These are phyloP conservation scores for Trematosphaeria pertusa DNA, from an alignment of 2,329 filamentous ascomycete genomes.

Conservation along the genomic window DNA sequence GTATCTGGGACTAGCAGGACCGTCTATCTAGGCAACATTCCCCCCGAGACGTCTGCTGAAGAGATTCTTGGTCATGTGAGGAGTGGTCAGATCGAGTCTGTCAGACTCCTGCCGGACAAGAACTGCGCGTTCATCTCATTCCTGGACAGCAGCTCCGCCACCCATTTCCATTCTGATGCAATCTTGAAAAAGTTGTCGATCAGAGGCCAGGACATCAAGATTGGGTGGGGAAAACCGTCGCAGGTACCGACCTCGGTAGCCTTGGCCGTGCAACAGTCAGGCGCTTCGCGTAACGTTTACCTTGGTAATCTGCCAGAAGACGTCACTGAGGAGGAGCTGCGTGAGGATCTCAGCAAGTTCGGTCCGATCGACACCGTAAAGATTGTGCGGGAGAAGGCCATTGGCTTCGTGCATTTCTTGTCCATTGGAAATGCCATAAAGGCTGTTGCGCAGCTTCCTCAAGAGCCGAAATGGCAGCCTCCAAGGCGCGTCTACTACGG, in stretches of 20 bases:
- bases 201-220: conserved; percentile 98
- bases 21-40: conserved; percentile 97
- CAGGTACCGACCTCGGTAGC: conserved; percentile 97
- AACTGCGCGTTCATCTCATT: conserved; percentile 99
- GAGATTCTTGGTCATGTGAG: conserved; percentile 96
- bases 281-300: conserved; percentile 96
- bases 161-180: conserved; percentile 98
- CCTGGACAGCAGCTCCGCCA: conserved; percentile 94
- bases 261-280: conserved; percentile 96
- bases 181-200: conserved; percentile 99
- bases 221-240: conserved; percentile 98
- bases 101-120: conserved; percentile 95
- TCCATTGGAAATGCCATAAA: conserved; percentile 99
- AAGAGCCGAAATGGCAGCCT: conserved; percentile 95
- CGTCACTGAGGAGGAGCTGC: conserved; percentile 86
- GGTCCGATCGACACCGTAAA: conserved; percentile 97
- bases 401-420: conserved; percentile 96
- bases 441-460: conserved; percentile 92
- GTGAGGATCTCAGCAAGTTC: conserved; percentile 95
- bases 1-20: conserved; percentile 93
- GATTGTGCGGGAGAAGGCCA: conserved; percentile 96
- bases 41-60: conserved; percentile 95
- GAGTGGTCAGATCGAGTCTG: conserved; percentile 98
- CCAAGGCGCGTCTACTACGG: conserved; percentile 97
- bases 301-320: conserved; percentile 93